Conservation (phyloP, 176 grass and related monocot genomes). For the Bolboschoenus planiculmis region DNA sequence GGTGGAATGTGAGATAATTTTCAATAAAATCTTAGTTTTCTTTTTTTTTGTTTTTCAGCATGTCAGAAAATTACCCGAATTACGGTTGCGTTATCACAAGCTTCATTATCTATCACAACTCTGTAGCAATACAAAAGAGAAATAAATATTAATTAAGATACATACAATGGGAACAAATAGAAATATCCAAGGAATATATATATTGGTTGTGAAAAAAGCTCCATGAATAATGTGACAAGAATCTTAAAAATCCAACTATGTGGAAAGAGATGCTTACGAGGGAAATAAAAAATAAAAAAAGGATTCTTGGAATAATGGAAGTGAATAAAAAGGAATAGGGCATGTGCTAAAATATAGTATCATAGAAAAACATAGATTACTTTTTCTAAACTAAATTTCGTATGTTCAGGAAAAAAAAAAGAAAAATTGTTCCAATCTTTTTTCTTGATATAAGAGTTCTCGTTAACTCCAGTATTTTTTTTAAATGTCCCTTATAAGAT, state of each 20-base stretch:
- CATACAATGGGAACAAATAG: neutral
- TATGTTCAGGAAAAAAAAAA: neutral
- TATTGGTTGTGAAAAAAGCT: neutral
- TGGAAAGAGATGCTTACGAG: neutral
- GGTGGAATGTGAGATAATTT: neutral
- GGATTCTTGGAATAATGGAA: neutral
- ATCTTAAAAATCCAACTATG: neutral
- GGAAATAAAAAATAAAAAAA: too few species aligned
- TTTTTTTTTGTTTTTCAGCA: neutral
- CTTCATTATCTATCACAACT: conserved; percentile 79
- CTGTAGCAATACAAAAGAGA: conserved; percentile 26
- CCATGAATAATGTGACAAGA: neutral
- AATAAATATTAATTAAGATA: neutral
- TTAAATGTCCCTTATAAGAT: too few species aligned
- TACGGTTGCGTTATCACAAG: conserved; percentile 58
- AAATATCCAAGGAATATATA: neutral
- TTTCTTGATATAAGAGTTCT: too few species aligned
- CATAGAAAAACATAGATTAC: neutral
- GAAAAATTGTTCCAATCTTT: neutral
- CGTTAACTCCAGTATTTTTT: too few species aligned
- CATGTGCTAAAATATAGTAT: neutral
- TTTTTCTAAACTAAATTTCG: neutral
- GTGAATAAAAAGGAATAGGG: neutral
- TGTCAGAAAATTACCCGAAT: conserved; percentile 29
- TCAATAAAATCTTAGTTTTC: too few species aligned